phyloP scores from a whole-genome alignment of 2,329 filamentous ascomycete species.

The Fusarium illudens region DNA sequence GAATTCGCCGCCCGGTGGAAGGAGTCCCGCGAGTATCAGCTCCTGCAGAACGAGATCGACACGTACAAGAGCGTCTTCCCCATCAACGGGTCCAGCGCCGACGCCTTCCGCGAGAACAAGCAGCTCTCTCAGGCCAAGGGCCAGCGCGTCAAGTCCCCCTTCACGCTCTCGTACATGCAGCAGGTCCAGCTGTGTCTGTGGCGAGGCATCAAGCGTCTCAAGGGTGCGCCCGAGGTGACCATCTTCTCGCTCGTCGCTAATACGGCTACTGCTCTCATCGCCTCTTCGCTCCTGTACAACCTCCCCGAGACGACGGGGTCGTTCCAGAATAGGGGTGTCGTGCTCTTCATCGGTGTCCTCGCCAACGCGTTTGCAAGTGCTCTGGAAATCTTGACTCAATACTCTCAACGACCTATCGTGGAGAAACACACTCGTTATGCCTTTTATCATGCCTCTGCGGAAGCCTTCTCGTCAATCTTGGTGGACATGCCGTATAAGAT shows the following conservation, averaged over 20 bases:
- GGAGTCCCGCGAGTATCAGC: conserved; percentile 31
- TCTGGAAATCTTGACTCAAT: conserved; percentile 51
- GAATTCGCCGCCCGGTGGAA: conserved; percentile 52
- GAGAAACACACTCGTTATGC: conserved; percentile 53
- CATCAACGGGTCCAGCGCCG: conserved; percentile 30
- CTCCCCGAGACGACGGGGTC: conserved; percentile 17
- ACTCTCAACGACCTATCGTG: conserved; percentile 49
- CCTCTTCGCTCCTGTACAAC: conserved; percentile 33
- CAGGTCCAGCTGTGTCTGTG: conserved; percentile 55
- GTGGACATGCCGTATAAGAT: conserved; percentile 57
- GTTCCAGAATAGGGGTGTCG: conserved; percentile 49
- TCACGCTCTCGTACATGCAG: conserved; percentile 56
- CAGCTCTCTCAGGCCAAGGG: conserved; percentile 43
- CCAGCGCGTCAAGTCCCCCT: conserved; percentile 57
- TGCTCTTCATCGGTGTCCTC: conserved; percentile 63
- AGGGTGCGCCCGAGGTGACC: conserved; percentile 38
- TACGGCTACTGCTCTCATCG: conserved; percentile 14
- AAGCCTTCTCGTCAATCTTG: conserved; percentile 49
- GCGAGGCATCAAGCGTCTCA: conserved; percentile 51
- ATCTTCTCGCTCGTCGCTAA: conserved; percentile 28
- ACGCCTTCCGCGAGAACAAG: conserved; percentile 41
- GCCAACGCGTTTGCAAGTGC: conserved; percentile 58
- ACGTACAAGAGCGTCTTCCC: conserved; percentile 48
- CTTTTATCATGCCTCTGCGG: conserved; percentile 51
- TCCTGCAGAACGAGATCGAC: conserved; percentile 34